Evolutionary conservation across 2,329 filamentous ascomycete species (phyloP).

Genomic region (Diplodia seriata): DNA sequence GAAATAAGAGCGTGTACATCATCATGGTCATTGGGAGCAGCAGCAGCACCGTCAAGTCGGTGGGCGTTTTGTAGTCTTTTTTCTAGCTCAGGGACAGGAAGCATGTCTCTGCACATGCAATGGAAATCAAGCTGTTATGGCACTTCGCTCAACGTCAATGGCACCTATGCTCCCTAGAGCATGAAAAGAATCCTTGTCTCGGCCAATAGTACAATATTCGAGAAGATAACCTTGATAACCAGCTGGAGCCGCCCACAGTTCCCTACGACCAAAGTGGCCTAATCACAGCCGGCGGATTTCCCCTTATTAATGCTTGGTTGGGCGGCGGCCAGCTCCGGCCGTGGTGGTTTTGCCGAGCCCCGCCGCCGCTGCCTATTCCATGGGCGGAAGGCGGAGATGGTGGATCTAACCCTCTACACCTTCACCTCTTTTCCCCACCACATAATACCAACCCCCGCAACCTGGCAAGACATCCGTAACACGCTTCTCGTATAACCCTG

Average conservation of each 20-base stretch:
- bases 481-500: background rate
- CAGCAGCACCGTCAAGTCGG: conserved; percentile 13
- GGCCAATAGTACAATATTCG: too few species aligned
- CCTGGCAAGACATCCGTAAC: background rate
- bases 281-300: background rate
- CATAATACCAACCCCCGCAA: background rate
- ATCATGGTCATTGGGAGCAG: conserved; percentile 22
- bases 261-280: background rate
- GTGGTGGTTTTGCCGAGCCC: conserved; percentile 14
- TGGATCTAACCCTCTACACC: background rate
- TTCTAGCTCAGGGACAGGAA: conserved; percentile 7
- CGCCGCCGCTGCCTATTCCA: conserved; percentile 13
- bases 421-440: background rate
- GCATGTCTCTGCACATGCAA: background rate
- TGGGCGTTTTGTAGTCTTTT: conserved; percentile 26
- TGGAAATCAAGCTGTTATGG: background rate
- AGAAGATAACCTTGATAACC: too few species aligned
- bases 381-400: background rate
- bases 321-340: conserved; percentile 8
- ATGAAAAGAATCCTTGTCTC: background rate
- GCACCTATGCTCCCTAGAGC: background rate
- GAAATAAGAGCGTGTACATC: conserved; percentile 17
- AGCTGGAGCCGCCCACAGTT: background rate
- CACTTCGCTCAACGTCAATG: background rate
- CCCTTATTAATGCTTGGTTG: conserved; percentile 2